phyloP scores from a whole-genome alignment of 139 green algal species.

The Eudorina sp. region DNA sequence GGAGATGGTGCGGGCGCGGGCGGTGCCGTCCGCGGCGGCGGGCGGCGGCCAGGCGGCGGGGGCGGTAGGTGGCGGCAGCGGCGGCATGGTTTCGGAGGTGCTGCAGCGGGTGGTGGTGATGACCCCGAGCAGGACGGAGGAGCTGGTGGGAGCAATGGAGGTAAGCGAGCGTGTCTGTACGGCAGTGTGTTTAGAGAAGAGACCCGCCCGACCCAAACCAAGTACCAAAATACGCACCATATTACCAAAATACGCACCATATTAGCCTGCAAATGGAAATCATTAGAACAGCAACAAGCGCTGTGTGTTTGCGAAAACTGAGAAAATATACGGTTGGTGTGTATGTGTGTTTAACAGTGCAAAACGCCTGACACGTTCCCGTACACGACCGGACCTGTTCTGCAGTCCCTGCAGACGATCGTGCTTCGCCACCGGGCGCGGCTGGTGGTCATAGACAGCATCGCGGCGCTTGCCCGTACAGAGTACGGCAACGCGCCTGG shows the following conservation, averaged over 20 bases:
- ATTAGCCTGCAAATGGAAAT: too few species aligned
- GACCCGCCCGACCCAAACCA: too few species aligned
- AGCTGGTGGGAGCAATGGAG: slow-evolving; percentile 37
- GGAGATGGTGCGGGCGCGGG: slow-evolving; percentile 16
- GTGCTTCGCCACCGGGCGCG: slow-evolving; percentile 35
- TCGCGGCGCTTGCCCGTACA: slow-evolving; percentile 78
- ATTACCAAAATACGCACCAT: too few species aligned
- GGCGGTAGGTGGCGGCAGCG: not conserved
- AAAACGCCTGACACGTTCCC: too few species aligned
- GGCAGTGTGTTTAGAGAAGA: not conserved
- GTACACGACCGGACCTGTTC: not conserved
- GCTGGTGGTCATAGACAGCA: slow-evolving; percentile 88
- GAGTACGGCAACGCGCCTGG: slow-evolving; percentile 47
- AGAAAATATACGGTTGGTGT: too few species aligned
- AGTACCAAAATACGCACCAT: too few species aligned
- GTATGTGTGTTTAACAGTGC: too few species aligned
- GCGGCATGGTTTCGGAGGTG: slow-evolving; percentile 51
- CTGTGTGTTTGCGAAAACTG: too few species aligned
- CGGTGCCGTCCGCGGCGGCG: not conserved
- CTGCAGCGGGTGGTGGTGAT: slow-evolving; percentile 69
- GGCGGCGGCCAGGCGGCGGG: not conserved
- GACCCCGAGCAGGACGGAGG: slow-evolving; percentile 46
- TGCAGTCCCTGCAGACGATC: slow-evolving; percentile 6
- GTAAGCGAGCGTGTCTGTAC: not conserved
- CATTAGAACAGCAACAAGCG: too few species aligned